phyloP scores from a whole-genome alignment of 192 early-diverging fungal species.

The Gaertneriomyces semiglobifer region DNA sequence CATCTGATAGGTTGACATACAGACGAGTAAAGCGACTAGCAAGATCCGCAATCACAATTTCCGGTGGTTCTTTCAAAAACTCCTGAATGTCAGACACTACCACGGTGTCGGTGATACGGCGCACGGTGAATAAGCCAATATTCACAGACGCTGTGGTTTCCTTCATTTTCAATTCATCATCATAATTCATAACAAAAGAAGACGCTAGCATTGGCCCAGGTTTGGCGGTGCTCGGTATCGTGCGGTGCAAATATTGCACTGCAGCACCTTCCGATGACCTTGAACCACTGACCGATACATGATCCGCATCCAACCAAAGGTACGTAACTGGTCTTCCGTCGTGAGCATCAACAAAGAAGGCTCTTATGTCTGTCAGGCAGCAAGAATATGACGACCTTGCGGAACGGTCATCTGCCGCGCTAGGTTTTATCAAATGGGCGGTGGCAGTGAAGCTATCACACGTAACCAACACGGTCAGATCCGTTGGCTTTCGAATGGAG shows the following conservation, averaged over 20 bases:
- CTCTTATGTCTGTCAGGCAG: conserved; percentile 5
- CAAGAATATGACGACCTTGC: not conserved
- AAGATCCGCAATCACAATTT: conserved; percentile 39
- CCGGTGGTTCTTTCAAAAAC: conserved; percentile 59
- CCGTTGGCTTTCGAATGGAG: too few species aligned
- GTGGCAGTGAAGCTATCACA: too few species aligned
- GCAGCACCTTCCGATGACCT: not conserved
- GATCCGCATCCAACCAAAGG: conserved; percentile 27
- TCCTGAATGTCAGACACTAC: conserved; percentile 50
- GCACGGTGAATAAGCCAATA: conserved; percentile 48
- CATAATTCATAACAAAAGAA: conserved; percentile 47
- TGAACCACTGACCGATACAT: conserved; percentile 7
- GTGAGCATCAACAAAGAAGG: conserved; percentile 21
- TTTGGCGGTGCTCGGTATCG: conserved; percentile 2
- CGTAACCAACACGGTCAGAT: too few species aligned
- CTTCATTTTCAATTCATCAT: conserved; percentile 51
- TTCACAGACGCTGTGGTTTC: conserved; percentile 57
- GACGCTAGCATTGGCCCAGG: conserved; percentile 53
- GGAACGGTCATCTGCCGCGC: not conserved
- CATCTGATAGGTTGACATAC: conserved; percentile 54
- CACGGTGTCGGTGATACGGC: conserved; percentile 35
- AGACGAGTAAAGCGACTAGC: conserved; percentile 58
- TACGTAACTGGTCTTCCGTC: conserved; percentile 19
- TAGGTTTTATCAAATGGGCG: too few species aligned
- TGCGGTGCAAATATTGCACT: conserved; percentile 11